A percentile compares a stretch with the other conserved stretches of the same genome.
Conservation (phyloP, 2,329 filamentous ascomycete species). For the Clarireedia paspali region DNA sequence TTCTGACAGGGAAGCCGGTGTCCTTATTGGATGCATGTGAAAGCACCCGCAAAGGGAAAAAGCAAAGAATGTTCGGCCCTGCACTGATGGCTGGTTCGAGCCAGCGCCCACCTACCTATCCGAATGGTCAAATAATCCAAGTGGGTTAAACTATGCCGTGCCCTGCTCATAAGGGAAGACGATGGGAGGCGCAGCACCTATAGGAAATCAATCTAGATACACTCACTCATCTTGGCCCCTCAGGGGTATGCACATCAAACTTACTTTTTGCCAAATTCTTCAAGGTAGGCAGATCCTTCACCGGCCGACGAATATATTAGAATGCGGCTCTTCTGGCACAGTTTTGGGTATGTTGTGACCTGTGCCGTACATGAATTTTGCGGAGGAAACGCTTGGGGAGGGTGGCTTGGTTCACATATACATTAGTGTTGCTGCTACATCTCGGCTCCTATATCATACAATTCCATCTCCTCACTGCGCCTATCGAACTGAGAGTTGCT, state of each 20-base stretch:
- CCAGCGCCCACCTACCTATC: background rate
- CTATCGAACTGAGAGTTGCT: background rate
- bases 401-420: background rate
- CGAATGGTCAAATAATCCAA: background rate
- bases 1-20: background rate
- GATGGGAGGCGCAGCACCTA: background rate
- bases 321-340: background rate
- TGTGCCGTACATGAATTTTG: conserved; percentile 2
- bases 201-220: background rate
- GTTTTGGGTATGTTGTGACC: background rate
- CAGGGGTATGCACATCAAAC: conserved; percentile 3
- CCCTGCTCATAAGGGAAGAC: background rate
- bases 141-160: background rate
- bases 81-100: conserved; percentile 1
- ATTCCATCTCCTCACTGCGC: background rate
- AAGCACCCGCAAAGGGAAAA: background rate
- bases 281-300: background rate
- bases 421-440: background rate
- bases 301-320: background rate
- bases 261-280: background rate
- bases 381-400: background rate
- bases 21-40: background rate
- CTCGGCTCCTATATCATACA: background rate
- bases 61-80: background rate
- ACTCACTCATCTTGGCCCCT: background rate